phyloP scores from a whole-genome alignment of 2,329 filamentous ascomycete species.

The Colletotrichum sp. region DNA sequence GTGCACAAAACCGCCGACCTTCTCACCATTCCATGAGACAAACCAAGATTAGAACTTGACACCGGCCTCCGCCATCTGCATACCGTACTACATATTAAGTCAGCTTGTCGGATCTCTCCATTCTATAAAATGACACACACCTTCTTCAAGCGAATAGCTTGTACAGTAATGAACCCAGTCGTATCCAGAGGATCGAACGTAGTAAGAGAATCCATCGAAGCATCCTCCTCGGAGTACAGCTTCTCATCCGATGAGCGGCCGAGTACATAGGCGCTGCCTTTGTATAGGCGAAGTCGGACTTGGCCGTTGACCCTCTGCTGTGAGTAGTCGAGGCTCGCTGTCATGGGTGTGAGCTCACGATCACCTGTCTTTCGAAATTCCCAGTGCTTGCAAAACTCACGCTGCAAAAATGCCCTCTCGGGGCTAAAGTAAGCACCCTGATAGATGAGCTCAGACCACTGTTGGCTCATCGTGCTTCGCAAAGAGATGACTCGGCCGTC shows the following conservation, averaged over 20 bases:
- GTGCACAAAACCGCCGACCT: not conserved
- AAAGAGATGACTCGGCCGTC: constrained; percentile 59
- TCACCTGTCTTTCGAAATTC: no score
- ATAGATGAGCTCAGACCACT: constrained; percentile 33
- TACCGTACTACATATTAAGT: not conserved
- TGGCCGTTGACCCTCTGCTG: constrained; percentile 25
- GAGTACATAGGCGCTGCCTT: constrained; percentile 49
- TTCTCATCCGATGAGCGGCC: constrained; percentile 52
- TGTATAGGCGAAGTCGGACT: constrained; percentile 37
- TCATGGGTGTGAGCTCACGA: not conserved
- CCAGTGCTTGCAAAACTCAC: not conserved
- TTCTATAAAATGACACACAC: not conserved
- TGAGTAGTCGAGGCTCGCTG: constrained; percentile 14
- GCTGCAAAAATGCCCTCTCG: constrained; percentile 10
- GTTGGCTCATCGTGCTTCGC: constrained; percentile 57
- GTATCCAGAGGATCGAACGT: constrained; percentile 47
- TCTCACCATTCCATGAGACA: not conserved
- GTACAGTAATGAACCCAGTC: not conserved
- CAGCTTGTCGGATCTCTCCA: not conserved
- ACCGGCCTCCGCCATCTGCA: not conserved
- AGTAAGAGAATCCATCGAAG: constrained; percentile 55
- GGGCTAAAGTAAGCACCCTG: constrained; percentile 61
- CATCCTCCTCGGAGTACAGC: constrained; percentile 55
- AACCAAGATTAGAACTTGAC: not conserved
- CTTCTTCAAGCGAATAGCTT: not conserved